Conservation (phyloP, 306 rosid genomes). For the Prunus armeniaca region DNA sequence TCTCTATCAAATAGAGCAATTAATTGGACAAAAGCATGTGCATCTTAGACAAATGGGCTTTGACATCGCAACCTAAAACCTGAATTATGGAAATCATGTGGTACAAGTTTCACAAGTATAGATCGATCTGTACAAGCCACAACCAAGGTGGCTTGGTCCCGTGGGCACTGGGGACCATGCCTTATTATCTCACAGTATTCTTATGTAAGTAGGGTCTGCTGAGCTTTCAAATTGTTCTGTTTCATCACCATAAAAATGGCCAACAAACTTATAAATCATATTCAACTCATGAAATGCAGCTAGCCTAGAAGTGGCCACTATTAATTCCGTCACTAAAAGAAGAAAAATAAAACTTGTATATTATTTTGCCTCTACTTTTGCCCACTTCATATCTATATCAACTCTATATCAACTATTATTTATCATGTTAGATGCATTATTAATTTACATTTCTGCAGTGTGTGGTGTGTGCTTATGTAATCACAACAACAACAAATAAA, state of each 20-base stretch:
- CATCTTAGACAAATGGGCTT: background rate
- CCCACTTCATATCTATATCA: background rate
- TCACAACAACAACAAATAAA: too few relatives aligned
- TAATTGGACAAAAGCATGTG: constrained; percentile 17
- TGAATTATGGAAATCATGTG: constrained; percentile 9
- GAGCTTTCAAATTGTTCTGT: constrained; percentile 2
- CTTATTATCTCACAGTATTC: constrained; percentile 9
- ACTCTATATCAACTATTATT: background rate
- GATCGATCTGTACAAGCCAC: background rate
- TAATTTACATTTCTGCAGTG: background rate
- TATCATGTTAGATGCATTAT: background rate
- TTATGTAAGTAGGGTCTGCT: background rate
- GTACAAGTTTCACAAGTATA: background rate
- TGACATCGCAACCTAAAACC: background rate
- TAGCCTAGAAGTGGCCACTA: background rate
- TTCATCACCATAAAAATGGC: background rate
- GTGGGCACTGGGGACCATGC: background rate
- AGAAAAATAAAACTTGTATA: background rate
- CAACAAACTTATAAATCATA: background rate
- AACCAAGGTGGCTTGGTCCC: background rate
- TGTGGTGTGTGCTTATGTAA: background rate
- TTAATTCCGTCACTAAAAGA: background rate
- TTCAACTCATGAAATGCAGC: background rate
- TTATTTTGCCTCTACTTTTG: background rate
- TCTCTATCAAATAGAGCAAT: background rate